Percentiles rank a stretch among this genome's conserved stretches.
Evolutionary conservation across 768 basidiomycete genomes (phyloP).

Genomic region (Dioszegia hungarica): DNA sequence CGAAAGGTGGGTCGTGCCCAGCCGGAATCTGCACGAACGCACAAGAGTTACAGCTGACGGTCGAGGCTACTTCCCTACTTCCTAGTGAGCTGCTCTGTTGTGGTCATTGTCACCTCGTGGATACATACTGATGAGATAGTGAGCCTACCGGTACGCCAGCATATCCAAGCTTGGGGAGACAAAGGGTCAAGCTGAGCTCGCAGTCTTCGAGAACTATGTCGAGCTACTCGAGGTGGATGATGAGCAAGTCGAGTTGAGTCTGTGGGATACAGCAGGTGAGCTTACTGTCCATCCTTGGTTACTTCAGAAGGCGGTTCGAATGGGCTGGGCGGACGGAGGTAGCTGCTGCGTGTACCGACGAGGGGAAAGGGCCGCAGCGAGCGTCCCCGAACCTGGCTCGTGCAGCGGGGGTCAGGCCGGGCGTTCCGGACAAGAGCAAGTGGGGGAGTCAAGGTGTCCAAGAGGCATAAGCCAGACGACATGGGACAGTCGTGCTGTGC

Average conservation of each 20-base stretch:
- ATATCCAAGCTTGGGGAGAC: background rate
- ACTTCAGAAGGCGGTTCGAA: too few relatives aligned
- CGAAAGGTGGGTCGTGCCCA: conserved; percentile 55
- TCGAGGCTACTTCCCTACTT: conserved; percentile 73
- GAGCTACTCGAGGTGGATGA: conserved; percentile 84
- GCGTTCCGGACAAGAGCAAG: too few relatives aligned
- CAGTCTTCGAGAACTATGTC: conserved; percentile 96
- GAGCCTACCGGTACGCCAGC: conserved; percentile 40
- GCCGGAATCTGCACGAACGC: too few relatives aligned
- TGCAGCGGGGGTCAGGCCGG: too few relatives aligned
- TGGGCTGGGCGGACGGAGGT: too few relatives aligned
- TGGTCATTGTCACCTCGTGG: background rate
- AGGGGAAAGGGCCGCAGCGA: too few relatives aligned
- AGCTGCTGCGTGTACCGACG: too few relatives aligned
- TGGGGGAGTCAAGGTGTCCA: too few relatives aligned
- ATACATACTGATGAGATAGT: conserved; percentile 9
- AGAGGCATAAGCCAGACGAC: too few relatives aligned
- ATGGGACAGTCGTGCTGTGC: too few relatives aligned
- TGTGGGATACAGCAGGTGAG: conserved; percentile 97
- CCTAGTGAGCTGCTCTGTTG: conserved; percentile 58
- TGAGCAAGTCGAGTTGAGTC: conserved; percentile 77
- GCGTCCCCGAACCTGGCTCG: too few relatives aligned
- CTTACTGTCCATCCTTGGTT: background rate
- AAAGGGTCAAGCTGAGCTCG: conserved; percentile 48
- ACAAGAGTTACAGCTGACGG: conserved; percentile 4